Evolutionary conservation across 169 alveolate species (phyloP).

Genomic region (Toxoplasma gondii): DNA sequence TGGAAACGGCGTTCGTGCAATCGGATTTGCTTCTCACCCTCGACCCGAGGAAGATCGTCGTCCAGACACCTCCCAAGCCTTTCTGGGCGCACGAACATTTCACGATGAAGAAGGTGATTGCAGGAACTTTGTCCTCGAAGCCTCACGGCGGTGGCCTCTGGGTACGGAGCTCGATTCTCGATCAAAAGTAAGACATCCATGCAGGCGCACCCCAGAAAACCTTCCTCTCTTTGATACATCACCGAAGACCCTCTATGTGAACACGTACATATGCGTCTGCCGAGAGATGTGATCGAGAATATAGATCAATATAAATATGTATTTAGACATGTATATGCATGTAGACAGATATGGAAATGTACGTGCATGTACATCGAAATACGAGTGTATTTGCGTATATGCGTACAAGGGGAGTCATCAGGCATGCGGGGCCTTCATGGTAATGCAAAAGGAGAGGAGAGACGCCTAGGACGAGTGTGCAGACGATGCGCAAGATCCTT

Average conservation of each 20-base stretch:
- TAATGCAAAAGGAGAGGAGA: too few species aligned
- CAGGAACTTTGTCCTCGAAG: background rate
- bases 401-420: too few species aligned
- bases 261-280: too few species aligned
- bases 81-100: slow-evolving; percentile 3
- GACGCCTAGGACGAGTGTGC: too few species aligned
- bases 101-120: background rate
- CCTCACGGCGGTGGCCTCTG: background rate
- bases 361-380: background rate
- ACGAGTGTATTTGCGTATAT: background rate
- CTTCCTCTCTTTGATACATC: background rate
- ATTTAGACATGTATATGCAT: background rate
- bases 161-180: slow-evolving; percentile 7
- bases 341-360: background rate
- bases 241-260: too few species aligned
- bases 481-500: too few species aligned
- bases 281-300: too few species aligned
- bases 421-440: too few species aligned
- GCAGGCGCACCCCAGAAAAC: background rate
- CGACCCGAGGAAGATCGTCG: slow-evolving; percentile 7
- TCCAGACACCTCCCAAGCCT: background rate
- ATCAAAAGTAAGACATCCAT: background rate
- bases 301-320: too few species aligned
- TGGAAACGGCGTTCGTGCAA: background rate
- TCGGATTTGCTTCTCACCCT: background rate